Evolutionary conservation across 2,329 filamentous ascomycete species (phyloP), one percentile per base, ranked within the genome.

Genomic region (Pseudogymnoascus sp.): DNA sequence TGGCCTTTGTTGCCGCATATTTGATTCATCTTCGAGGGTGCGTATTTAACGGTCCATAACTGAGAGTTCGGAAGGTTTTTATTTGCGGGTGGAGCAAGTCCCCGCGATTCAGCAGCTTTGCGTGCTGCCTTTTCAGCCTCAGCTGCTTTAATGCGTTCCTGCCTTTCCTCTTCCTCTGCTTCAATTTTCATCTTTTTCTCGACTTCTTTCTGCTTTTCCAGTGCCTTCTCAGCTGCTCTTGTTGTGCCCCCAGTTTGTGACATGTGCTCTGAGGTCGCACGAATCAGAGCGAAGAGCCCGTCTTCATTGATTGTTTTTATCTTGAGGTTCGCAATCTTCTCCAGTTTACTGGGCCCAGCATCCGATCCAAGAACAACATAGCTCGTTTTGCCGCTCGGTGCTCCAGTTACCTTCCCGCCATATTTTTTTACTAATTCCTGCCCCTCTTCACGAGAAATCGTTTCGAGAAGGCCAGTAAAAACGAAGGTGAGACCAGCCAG

Each of bases 241-340:
- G 92, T 89, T 69, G 87, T 85, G 6, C 95, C 94, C 50, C 95
- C 94, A 70, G 91, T 89, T 1, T 90, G 88, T 38, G 94, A 93
- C 59, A 97, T 80, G 28, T 78, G 79, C 16, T 58, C 57, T 30
- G 57, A 58, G 18, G 39, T 50, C 50, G 78, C 80, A 63, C 85
- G 82, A 67, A 99, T 95, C 47, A 99, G 81, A 63, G 89, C 87
- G 67, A 96, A 96, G 2, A 99, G 77, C 0, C 94, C 95, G 67
- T 95, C 85, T 72, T 99, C 95, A 68, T 97, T 88, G 70, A 99
- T 97, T 0, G 92, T 95, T 74, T 92, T 97, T 72, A 97, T 85
- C 0, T 85, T 85, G 68, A 89, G 78, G 18, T 90, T 82, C 61
- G 83, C 81, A 67, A 99, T 97, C 67, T 92, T 97, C 66, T 87